Evolutionary conservation across 306 rosid genomes (phyloP).

Genomic region (Canavalia gladiata): DNA sequence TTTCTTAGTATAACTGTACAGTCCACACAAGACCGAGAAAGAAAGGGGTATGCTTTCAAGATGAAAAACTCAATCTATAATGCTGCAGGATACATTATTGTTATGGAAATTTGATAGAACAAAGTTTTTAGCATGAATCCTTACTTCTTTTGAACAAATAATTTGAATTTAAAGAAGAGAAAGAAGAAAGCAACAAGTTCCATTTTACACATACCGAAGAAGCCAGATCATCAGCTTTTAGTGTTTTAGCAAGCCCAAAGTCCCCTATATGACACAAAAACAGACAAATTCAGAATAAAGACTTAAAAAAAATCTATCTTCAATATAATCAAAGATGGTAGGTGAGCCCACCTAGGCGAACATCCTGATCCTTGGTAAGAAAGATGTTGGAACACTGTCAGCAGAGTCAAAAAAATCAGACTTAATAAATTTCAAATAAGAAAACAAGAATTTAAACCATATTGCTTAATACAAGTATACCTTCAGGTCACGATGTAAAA

Average conservation of each 20-base stretch:
- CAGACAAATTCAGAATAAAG: constrained; percentile 47
- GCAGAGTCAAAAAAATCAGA: constrained; percentile 47
- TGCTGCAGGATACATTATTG: constrained; percentile 2
- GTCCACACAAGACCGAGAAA: constrained; percentile 3
- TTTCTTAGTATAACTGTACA: background rate
- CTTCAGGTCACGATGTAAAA: constrained; percentile 96
- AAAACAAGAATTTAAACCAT: background rate
- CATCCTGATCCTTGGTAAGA: constrained; percentile 95
- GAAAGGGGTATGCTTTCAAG: background rate
- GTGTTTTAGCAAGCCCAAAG: constrained; percentile 97
- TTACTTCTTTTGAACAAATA: background rate
- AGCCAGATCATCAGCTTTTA: constrained; percentile 96
- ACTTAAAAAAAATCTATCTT: constrained; percentile 20
- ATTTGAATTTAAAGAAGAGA: constrained; percentile 3
- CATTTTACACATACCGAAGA: constrained; percentile 80
- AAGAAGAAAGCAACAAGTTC: constrained; percentile 37
- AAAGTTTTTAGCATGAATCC: constrained; percentile 21
- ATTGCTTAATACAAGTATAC: constrained; percentile 54
- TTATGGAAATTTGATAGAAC: constrained; percentile 11
- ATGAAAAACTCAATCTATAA: constrained; percentile 27
- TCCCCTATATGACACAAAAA: constrained; percentile 68
- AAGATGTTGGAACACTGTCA: constrained; percentile 97
- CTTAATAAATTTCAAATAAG: constrained; percentile 16
- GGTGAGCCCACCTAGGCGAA: constrained; percentile 88
- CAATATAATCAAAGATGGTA: constrained; percentile 37